phyloP scores from a whole-genome alignment of 305 asterid genomes.

The Andrographis paniculata region DNA sequence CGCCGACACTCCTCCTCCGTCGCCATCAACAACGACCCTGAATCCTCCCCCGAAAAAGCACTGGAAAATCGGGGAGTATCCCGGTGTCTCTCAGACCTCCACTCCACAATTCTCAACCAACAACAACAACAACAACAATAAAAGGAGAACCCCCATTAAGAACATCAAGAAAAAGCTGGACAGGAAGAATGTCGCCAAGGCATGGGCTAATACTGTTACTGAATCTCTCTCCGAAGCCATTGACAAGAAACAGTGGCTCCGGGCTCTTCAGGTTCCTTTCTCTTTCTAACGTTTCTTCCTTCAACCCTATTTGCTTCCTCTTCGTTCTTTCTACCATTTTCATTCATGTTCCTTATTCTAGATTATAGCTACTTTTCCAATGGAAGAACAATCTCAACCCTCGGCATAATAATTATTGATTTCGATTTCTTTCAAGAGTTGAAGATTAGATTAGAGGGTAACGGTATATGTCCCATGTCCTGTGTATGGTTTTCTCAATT shows the following conservation, averaged over 20 bases:
- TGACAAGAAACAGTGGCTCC: slow-evolving; percentile 65
- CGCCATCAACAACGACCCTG: slow-evolving; percentile 14
- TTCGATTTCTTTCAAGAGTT: too few species aligned
- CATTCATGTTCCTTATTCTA: not conserved
- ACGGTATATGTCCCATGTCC: too few species aligned
- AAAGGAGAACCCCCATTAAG: slow-evolving; percentile 48
- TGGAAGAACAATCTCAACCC: too few species aligned
- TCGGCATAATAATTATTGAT: too few species aligned
- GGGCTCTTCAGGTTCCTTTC: slow-evolving; percentile 48
- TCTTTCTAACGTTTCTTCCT: not conserved
- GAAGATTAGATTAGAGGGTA: too few species aligned
- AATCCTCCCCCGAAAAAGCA: slow-evolving; percentile 32
- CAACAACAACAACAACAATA: too few species aligned
- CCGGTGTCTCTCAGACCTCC: slow-evolving; percentile 28
- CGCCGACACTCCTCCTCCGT: slow-evolving; percentile 20
- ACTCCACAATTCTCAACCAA: slow-evolving; percentile 21
- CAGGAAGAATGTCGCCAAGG: slow-evolving; percentile 43
- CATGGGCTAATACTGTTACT: slow-evolving; percentile 80
- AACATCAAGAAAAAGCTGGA: slow-evolving; percentile 75
- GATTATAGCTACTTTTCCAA: not conserved
- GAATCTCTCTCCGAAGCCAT: slow-evolving; percentile 83
- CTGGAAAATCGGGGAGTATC: slow-evolving; percentile 59
- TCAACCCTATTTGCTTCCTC: too few species aligned
- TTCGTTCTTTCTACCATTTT: too few species aligned
- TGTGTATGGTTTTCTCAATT: too few species aligned